Conservation (phyloP, 106 monocot species). For the Xerophyta viscosa region DNA sequence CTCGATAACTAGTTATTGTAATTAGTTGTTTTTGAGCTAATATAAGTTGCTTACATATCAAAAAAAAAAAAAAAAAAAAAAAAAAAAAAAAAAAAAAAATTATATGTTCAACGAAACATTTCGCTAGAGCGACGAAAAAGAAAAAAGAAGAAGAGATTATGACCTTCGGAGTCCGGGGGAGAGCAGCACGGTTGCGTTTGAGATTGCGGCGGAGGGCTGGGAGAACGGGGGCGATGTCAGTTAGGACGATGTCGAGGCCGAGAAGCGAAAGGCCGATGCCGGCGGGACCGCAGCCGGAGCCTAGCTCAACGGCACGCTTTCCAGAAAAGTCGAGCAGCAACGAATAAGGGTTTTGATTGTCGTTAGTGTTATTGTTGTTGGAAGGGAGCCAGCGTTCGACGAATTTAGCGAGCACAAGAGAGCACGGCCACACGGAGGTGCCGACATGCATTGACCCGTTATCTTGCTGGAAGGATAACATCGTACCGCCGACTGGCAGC, state of each 20-base stretch:
- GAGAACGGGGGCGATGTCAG: constrained; percentile 86
- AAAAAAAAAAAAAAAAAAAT: no score
- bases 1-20: no score
- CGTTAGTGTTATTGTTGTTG: not conserved
- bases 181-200: constrained; percentile 62
- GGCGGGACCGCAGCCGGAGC: constrained; percentile 77
- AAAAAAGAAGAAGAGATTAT: no score
- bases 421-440: constrained; percentile 95
- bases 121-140: no score
- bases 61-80: no score
- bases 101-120: no score
- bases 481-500: constrained; percentile 48
- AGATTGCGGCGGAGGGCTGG: constrained; percentile 89
- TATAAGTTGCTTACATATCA: no score
- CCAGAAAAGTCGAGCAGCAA: constrained; percentile 34
- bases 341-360: constrained; percentile 60
- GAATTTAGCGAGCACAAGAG: constrained; percentile 97
- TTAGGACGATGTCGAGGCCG: constrained; percentile 77
- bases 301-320: constrained; percentile 87
- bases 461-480: constrained; percentile 74
- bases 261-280: constrained; percentile 66
- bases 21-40: no score
- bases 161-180: constrained; percentile 39
- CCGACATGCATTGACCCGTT: constrained; percentile 90
- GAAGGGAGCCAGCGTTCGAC: constrained; percentile 25